Base-by-base conservation (phyloP, 805 yeast species). In the Clavispora phyllophila region DNA sequence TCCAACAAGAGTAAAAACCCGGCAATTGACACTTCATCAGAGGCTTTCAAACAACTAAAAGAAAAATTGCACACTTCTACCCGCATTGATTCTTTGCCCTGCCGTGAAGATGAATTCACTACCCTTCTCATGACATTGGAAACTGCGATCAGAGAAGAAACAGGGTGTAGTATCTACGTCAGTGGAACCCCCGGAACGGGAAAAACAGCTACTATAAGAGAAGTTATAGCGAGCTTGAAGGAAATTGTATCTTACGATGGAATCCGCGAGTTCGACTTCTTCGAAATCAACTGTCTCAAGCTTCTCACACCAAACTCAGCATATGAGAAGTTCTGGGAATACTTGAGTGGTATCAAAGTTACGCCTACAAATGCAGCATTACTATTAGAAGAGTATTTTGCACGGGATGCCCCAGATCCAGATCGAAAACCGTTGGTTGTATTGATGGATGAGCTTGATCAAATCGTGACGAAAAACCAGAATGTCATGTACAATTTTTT, bases 151-250 rank as follows among this genome's bases (percentile, higher is more conserved):
- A 72, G 72, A 37, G 75, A 82, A 13, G 76, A 78, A 33, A 75
- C 84, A 1, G 97, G 98, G 0, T 76, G 90, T 7, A 87, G 96
- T 50, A 63, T 93, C 5, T 93, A 90, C 58, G 81, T 93, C 9
- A 87, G 96, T 62, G 99, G 99, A 3, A 88, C 96, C 0, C 99
- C 99, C 0, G 99, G 99, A 8, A 91, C 95, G 2, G 99, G 99
- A 10, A 93, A 93, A 58, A 91, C 99, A 0, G 93, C 95, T 3
- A 91, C 98, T 0, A 81, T 91, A 2, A 67, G 96, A 42, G 96
- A 89, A 55, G 97, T 86, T 0, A 26, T 40, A n/a, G 13, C 19
- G 14, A 29, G 33, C 13, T 17, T 29, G 19, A 29, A 29, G 9
- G 33, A 29, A 10, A 29, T 29, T 13, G 33, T 29, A 9, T 12